Base-by-base conservation (phyloP, 2,329 filamentous ascomycete genomes). In the Aureobasidium sp. region DNA sequence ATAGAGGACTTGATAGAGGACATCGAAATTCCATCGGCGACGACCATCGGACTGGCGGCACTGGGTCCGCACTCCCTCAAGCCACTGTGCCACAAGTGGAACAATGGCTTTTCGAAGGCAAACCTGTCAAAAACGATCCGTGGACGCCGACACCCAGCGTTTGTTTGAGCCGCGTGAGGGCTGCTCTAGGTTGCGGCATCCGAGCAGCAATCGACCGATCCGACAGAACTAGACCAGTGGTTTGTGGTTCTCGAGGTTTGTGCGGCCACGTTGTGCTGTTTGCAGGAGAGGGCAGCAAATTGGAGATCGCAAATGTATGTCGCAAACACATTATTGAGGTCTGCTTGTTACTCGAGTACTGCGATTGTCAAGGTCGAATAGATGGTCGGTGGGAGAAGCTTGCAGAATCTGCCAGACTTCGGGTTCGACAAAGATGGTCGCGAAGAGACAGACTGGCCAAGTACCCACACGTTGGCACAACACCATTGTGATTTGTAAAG, bases 91-190 rank as follows among this genome's bases (percentile, higher is more conserved):
- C 49, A 52, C 22, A 31, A 29, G 5, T 48, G 25, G 25, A 31
- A 29, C 8, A 31, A 29, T 3, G 36, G 20, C 31, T 25, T 52
- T 27, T 39, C 9, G 47, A 20, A 29, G 34, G 31, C 31, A 22
- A 5, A n/a, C 20, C 49, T 52, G 49, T 52, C 49, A 52, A 52
- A 52, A 52, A 52, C 49, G 49, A 52, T 52, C 29, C 49, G 49
- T 25, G 12, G 20, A 52, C 49, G 49, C 49, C 49, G 22, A 34
- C 49, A n/a, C 20, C 49, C 49, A 37, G 49, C 34, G 34, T 52
- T 52, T 39, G 20, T 27, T 39, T 15, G 49, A 52, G 20, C 34
- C 34, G 49, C 34, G 29, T 14, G 3, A 25, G 8, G 22, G 22
- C 31, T 34, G 34, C 29, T 34, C n/a, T 36, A 29, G 45, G 25